Evolutionary conservation across 495 filamentous ascomycete species (phyloP).

Genomic region (Aspergillus kassunensis): DNA sequence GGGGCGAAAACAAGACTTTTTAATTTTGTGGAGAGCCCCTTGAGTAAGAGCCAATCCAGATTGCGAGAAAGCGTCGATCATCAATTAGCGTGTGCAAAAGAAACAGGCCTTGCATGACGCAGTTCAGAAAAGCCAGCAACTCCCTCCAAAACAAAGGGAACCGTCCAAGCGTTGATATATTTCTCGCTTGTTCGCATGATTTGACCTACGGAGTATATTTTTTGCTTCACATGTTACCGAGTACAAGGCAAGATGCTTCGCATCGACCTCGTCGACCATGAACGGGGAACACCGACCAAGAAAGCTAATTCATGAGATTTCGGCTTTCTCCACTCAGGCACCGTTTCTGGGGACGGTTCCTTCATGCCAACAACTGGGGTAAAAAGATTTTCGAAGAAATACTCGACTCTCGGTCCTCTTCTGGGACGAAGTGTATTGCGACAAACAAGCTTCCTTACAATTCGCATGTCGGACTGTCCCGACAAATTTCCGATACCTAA

Average conservation of each 20-base stretch:
- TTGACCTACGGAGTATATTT: too few species aligned
- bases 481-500: too few species aligned
- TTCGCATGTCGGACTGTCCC: too few species aligned
- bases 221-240: constrained; percentile 6
- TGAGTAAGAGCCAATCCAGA: neutral
- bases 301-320: neutral
- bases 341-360: neutral
- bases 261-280: neutral
- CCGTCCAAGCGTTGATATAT: too few species aligned
- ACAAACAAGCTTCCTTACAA: too few species aligned
- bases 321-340: neutral
- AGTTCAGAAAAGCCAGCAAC: too few species aligned
- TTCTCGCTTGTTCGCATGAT: too few species aligned
- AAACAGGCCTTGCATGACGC: too few species aligned
- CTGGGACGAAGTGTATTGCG: too few species aligned
- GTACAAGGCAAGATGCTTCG: neutral
- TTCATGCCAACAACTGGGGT: neutral
- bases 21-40: constrained; percentile 1
- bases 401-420: too few species aligned
- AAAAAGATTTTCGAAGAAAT: too few species aligned
- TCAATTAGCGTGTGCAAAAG: neutral
- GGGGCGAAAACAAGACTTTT: constrained; percentile 9
- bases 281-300: neutral
- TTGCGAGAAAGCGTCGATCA: neutral
- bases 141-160: too few species aligned